Conservation (phyloP, 2,329 filamentous ascomycete genomes). For the Escovopsis weberi region DNA sequence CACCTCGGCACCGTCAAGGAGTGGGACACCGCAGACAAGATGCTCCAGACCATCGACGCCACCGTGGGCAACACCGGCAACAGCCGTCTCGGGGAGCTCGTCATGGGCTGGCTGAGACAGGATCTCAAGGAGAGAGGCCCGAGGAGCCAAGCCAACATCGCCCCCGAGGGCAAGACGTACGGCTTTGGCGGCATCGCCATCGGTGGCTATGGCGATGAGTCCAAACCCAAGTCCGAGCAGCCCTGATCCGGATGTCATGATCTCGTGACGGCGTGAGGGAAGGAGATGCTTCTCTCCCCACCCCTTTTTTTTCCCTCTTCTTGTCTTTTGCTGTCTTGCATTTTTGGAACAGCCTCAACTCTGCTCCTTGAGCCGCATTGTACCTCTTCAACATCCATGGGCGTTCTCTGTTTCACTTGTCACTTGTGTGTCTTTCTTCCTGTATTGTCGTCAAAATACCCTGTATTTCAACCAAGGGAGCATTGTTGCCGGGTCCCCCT, state of each 20-base stretch:
- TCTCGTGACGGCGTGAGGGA: neutral
- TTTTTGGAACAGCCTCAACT: conserved; percentile 17
- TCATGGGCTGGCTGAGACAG: conserved; percentile 71
- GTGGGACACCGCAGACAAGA: conserved; percentile 60
- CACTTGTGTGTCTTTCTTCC: conserved; percentile 5
- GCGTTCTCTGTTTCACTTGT: neutral
- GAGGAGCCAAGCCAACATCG: conserved; percentile 41
- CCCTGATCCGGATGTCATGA: too few relatives aligned
- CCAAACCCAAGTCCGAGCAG: conserved; percentile 15
- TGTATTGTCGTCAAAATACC: conserved; percentile 18
- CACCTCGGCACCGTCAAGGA: conserved; percentile 76
- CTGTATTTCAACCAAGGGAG: conserved; percentile 20
- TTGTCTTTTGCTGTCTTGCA: conserved; percentile 6
- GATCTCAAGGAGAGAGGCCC: conserved; percentile 71
- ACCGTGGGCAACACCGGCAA: conserved; percentile 43
- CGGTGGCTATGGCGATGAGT: conserved; percentile 44
- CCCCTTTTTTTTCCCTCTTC: conserved; percentile 4
- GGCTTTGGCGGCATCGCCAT: conserved; percentile 33
- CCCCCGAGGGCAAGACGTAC: conserved; percentile 51
- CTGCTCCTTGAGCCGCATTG: conserved; percentile 11
- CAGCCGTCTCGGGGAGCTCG: conserved; percentile 72
- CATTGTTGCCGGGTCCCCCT: conserved; percentile 4
- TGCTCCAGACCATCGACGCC: conserved; percentile 39
- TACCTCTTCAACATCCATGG: conserved; percentile 15
- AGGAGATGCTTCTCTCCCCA: neutral